Base-by-base conservation (phyloP, 1,284 basidiomycete genomes). In the Termitomyces sp. region DNA sequence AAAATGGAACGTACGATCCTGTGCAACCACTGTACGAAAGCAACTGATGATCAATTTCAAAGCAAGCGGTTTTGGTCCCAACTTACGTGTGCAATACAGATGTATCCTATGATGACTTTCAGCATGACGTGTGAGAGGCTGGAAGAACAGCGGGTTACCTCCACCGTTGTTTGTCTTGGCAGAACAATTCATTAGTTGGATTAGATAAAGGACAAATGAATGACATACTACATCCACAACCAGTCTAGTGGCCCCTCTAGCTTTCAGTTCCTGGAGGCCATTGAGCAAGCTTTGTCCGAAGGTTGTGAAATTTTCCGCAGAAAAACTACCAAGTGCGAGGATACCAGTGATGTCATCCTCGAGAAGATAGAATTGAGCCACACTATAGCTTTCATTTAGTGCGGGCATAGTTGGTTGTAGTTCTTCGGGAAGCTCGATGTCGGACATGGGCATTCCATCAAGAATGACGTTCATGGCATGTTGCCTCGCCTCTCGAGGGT, bases 41-140 rank as follows among this genome's bases (percentile, higher is more conserved):
- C 12, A 9, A 44, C 2, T 52, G 24, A 4, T 36, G 3, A 39
- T 52, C 7, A 34, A 36, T 47, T 21, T 45, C 21, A 30, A 75
- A 76, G 6, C 64, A 9, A 4, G 64, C 62, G 5, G 78, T 64
- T 3, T 78, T 77, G 42, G 21, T 38, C 80, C 73, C 8, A 73
- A 61, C 80, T 67, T 59, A 82, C 81, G 67, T 82, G 79, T 10
- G 81, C 81, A 40, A 79, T 73, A 63, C 81, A 84, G 53, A 84
- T 82, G 64, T 78, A 83, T 2, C 72, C 59, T 76, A 69, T 48
- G 74, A 73, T 0, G 77, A 79, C 62, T 76, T 31, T 78, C 78
- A 13, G 8, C 34, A 36, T 26, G 70, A 82, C 56, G 80, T 8
- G 15, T 42, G 8, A 19, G 8, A 19, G 6, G 10, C 17, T 19